Evolutionary conservation across 805 yeast species (phyloP).

Genomic region (Scheffersomyces spartinae): DNA sequence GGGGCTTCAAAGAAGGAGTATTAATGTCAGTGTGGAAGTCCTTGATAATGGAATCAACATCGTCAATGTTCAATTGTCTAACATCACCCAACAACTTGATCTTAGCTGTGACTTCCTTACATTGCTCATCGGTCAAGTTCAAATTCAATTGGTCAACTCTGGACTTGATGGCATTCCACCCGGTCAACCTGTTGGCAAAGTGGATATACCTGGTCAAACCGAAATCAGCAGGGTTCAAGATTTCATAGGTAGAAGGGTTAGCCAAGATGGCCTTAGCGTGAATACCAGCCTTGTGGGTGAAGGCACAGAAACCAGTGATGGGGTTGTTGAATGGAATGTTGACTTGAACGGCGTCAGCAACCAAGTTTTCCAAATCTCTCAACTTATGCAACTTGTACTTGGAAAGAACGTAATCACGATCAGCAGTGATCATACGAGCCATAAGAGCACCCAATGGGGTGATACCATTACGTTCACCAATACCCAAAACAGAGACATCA

Average conservation of each 20-base stretch:
- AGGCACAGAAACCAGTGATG: constrained; percentile 54
- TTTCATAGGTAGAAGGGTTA: constrained; percentile 53
- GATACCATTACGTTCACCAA: constrained; percentile 55
- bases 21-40: constrained; percentile 36
- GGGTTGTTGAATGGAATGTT: constrained; percentile 54
- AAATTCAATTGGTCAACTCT: constrained; percentile 50
- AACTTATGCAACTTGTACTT: constrained; percentile 45
- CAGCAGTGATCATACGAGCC: constrained; percentile 56
- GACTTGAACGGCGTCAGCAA: constrained; percentile 48
- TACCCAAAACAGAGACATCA: constrained; percentile 48
- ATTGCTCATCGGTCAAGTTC: constrained; percentile 43
- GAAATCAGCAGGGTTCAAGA: constrained; percentile 45
- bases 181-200: constrained; percentile 50
- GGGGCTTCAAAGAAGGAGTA: constrained; percentile 18
- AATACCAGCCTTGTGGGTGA: constrained; percentile 54
- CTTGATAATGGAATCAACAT: constrained; percentile 48
- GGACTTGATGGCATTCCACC: constrained; percentile 53
- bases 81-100: constrained; percentile 49
- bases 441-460: constrained; percentile 51
- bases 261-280: constrained; percentile 54
- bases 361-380: constrained; percentile 47
- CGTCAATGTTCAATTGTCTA: constrained; percentile 48
- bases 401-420: constrained; percentile 45
- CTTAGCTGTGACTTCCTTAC: constrained; percentile 43
- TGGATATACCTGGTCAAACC: constrained; percentile 53